These are phyloP conservation scores for Penicillium subrubescens DNA, from an alignment of 495 filamentous ascomycete genomes.

Conservation along the genomic window DNA sequence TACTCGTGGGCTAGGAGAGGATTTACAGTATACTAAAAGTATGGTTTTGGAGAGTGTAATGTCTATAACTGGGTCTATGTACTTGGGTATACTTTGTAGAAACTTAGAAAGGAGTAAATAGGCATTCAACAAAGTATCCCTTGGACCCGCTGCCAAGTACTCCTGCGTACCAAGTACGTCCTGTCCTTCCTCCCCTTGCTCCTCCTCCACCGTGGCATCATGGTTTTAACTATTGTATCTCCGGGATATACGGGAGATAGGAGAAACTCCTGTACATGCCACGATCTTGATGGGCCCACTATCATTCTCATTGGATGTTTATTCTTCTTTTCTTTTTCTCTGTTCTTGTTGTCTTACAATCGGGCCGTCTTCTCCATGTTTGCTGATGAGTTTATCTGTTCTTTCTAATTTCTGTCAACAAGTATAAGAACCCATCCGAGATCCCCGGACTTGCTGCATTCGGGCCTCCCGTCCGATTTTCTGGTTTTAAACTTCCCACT, in stretches of 20 bases:
- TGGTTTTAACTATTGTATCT: background rate
- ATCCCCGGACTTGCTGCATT: slow-evolving; percentile 18
- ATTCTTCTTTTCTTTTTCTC: background rate
- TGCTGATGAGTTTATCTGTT: background rate
- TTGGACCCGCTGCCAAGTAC: background rate
- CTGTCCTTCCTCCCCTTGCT: background rate
- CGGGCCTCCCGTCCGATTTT: slow-evolving; percentile 8
- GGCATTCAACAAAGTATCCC: background rate
- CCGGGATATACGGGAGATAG: background rate
- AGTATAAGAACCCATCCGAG: slow-evolving; percentile 1
- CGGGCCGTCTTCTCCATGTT: background rate
- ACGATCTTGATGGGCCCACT: slow-evolving; percentile 6
- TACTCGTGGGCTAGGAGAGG: no score
- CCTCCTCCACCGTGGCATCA: background rate
- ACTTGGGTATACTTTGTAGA: background rate
- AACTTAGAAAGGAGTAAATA: background rate
- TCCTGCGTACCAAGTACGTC: background rate
- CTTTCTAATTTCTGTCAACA: background rate
- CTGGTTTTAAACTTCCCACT: background rate
- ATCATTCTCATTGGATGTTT: background rate
- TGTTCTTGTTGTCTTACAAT: background rate
- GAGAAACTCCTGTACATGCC: slow-evolving; percentile 2
- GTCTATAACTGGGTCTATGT: background rate
- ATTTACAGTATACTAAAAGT: no score
- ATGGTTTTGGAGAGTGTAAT: background rate